Conservation (phyloP, 2,329 filamentous ascomycete species). For the Laburnicola sp. region DNA sequence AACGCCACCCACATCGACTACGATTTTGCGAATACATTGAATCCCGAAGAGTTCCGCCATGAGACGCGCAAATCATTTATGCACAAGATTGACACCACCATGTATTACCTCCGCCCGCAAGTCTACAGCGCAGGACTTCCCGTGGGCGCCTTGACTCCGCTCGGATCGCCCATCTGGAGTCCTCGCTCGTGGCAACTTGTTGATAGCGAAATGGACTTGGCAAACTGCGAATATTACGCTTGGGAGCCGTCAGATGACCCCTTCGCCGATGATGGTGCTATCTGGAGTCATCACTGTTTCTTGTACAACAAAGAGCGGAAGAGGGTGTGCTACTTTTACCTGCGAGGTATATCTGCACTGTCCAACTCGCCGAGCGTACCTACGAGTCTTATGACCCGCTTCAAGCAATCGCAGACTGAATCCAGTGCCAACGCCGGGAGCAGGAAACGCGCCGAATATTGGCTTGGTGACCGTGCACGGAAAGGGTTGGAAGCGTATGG, state of each 20-base stretch:
- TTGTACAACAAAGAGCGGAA: constrained; percentile 95
- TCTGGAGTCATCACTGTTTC: constrained; percentile 96
- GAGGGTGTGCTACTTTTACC: constrained; percentile 89
- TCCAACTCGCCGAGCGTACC: constrained; percentile 61
- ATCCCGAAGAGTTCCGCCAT: constrained; percentile 85
- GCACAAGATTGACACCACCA: constrained; percentile 79
- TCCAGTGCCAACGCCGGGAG: constrained; percentile 60
- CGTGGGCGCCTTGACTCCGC: constrained; percentile 53
- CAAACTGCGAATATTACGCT: constrained; percentile 85
- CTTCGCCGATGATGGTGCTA: constrained; percentile 87
- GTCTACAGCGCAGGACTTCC: constrained; percentile 48
- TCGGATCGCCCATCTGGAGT: constrained; percentile 70
- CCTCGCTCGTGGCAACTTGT: constrained; percentile 90
- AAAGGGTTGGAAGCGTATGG: constrained; percentile 49
- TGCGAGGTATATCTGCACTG: constrained; percentile 82
- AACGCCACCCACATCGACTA: constrained; percentile 97
- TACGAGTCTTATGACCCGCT: constrained; percentile 41
- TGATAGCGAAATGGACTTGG: constrained; percentile 90
- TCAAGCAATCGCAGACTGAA: constrained; percentile 50
- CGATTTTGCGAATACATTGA: constrained; percentile 90
- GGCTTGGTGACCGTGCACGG: constrained; percentile 72
- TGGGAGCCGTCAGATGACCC: constrained; percentile 89
- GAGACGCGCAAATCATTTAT: constrained; percentile 82
- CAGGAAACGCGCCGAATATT: constrained; percentile 82
- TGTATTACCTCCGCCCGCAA: constrained; percentile 78